Percentiles rank a stretch among this genome's conserved stretches.
These are phyloP conservation scores for Nannizzia gypsea DNA, from an alignment of 2,329 filamentous ascomycete genomes.

Conservation along the genomic window DNA sequence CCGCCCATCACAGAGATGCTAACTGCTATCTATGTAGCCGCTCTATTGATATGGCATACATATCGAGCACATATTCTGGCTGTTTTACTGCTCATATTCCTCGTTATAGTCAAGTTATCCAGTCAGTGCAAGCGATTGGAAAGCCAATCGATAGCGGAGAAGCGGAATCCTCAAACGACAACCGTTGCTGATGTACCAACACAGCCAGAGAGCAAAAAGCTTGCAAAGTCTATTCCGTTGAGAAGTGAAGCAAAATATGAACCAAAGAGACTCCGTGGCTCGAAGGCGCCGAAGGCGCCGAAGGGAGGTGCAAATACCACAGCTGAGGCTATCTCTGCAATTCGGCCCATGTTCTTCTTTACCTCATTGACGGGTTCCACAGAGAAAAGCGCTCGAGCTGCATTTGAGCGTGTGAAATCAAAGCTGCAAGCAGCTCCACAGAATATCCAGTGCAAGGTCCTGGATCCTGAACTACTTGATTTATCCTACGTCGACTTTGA, in stretches of 20 bases:
- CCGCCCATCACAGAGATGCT: not conserved
- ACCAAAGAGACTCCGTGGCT: slow-evolving; percentile 14
- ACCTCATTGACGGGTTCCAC: slow-evolving; percentile 79
- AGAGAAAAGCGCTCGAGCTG: slow-evolving; percentile 55
- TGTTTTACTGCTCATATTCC: not conserved
- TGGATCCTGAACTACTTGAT: slow-evolving; percentile 58
- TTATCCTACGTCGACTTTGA: slow-evolving; percentile 82
- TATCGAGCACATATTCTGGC: slow-evolving; percentile 9
- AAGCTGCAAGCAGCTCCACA: slow-evolving; percentile 23
- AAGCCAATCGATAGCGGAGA: not conserved
- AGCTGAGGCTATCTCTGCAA: slow-evolving; percentile 8
- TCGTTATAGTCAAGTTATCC: not conserved
- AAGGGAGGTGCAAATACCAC: slow-evolving; percentile 6
- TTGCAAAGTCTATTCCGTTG: not conserved
- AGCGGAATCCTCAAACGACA: not conserved
- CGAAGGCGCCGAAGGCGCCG: slow-evolving; percentile 8
- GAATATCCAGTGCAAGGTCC: slow-evolving; percentile 22
- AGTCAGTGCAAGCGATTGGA: not conserved
- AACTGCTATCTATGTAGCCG: slow-evolving; percentile 6
- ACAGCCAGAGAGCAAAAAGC: not conserved
- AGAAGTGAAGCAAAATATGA: slow-evolving; percentile 1
- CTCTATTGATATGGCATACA: slow-evolving; percentile 12
- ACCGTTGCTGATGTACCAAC: not conserved
- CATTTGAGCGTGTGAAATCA: slow-evolving; percentile 46
- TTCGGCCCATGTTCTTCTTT: slow-evolving; percentile 71